phyloP scores from a whole-genome alignment of 1,284 basidiomycete species.

The Leccinum pachyderme region DNA sequence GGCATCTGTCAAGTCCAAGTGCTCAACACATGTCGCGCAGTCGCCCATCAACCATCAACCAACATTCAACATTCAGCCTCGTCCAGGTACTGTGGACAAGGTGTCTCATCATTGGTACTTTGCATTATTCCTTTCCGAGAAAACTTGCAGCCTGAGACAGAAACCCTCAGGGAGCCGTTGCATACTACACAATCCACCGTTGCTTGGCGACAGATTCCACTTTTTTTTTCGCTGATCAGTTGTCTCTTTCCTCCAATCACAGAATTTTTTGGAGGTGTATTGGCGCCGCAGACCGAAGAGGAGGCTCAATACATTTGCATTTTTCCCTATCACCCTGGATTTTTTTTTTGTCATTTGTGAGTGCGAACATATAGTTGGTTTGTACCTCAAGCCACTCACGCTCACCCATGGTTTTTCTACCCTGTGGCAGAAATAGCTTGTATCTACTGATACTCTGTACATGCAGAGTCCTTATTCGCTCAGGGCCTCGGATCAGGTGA shows the following conservation, averaged over 20 bases:
- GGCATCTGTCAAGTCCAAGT: neutral
- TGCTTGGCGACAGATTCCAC: neutral
- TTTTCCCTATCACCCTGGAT: constrained; percentile 2
- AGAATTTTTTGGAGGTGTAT: neutral
- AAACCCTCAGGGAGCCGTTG: neutral
- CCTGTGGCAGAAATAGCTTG: neutral
- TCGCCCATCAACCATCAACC: neutral
- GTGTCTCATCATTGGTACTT: neutral
- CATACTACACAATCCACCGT: neutral
- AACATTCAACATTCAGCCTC: neutral
- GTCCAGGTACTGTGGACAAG: neutral
- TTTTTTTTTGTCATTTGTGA: neutral
- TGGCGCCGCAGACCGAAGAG: neutral
- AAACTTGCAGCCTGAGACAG: neutral
- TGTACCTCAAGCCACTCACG: neutral
- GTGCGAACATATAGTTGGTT: neutral
- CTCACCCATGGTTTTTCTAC: neutral
- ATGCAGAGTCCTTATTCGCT: neutral
- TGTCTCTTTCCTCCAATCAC: neutral
- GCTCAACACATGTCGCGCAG: constrained; percentile 1
- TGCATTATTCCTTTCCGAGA: neutral
- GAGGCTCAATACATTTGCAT: neutral
- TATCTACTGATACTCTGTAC: no score
- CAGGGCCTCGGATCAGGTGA: neutral
- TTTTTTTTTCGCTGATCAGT: neutral